Percentiles rank a stretch among this genome's conserved stretches.
These are phyloP conservation scores for Aspergillus biplanus DNA, from an alignment of 495 filamentous ascomycete genomes.

Conservation along the genomic window DNA sequence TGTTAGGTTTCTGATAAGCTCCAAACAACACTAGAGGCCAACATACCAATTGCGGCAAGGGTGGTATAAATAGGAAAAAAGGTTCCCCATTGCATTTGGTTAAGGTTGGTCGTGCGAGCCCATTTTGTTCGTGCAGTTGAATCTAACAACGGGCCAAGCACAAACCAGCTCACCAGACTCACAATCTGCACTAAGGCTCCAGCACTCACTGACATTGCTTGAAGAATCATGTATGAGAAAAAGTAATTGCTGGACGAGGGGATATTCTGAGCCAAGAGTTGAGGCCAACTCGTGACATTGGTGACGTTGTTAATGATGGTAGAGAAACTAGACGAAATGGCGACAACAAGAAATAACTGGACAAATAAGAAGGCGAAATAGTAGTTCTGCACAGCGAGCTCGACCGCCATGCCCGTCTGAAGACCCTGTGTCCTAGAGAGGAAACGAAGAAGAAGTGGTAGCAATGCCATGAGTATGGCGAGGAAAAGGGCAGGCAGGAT, in stretches of 20 bases:
- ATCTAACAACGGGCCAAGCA: conserved; percentile 78
- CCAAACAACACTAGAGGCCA: not conserved
- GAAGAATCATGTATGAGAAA: conserved; percentile 97
- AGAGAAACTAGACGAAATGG: conserved; percentile 77
- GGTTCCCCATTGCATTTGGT: conserved; percentile 83
- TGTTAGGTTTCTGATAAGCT: conserved; percentile 13
- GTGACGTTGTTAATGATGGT: conserved; percentile 66
- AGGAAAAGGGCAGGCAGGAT: conserved; percentile 80
- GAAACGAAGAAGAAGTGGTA: conserved; percentile 78
- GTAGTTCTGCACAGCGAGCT: conserved; percentile 84
- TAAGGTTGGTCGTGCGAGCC: conserved; percentile 77
- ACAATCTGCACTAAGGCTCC: conserved; percentile 87
- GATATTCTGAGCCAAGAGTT: conserved; percentile 78
- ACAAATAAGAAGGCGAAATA: conserved; percentile 96
- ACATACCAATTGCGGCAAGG: conserved; percentile 83
- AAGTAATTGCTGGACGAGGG: conserved; percentile 95
- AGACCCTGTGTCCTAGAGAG: conserved; percentile 76
- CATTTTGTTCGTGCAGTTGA: conserved; percentile 89
- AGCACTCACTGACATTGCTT: conserved; percentile 87
- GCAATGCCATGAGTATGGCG: conserved; percentile 75
- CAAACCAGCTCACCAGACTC: conserved; percentile 76
- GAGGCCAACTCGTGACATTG: conserved; percentile 62
- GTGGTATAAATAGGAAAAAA: conserved; percentile 97
- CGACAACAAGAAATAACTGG: conserved; percentile 92
- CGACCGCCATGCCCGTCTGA: conserved; percentile 79